These are phyloP conservation scores for Malassezia arunalokei DNA, from an alignment of 1,284 basidiomycete genomes.

Conservation along the genomic window DNA sequence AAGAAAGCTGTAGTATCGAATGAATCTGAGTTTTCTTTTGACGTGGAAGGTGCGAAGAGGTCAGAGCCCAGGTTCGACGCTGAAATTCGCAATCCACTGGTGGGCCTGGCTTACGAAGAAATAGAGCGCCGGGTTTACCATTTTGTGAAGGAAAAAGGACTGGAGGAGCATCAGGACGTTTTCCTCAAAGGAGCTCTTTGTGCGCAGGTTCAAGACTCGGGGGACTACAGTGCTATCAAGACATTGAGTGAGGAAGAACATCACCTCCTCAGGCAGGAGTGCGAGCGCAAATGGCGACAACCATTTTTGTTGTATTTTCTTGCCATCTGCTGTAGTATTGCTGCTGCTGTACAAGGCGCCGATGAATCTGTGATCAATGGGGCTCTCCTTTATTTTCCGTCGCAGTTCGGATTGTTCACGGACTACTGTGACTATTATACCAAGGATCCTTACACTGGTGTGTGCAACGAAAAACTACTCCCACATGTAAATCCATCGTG, in stretches of 20 bases:
- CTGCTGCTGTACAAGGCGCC: conserved; percentile 62
- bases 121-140: conserved; percentile 19
- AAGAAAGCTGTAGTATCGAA: not conserved
- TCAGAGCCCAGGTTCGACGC: not conserved
- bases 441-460: not conserved
- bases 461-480: not conserved
- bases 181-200: conserved; percentile 31
- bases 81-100: conserved; percentile 51
- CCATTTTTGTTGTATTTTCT: conserved; percentile 55
- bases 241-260: conserved; percentile 58
- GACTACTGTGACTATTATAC: conserved; percentile 20
- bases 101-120: conserved; percentile 52
- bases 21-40: not conserved
- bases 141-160: conserved; percentile 27
- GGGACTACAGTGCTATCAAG: conserved; percentile 51
- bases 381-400: conserved; percentile 49
- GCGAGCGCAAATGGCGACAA: conserved; percentile 52
- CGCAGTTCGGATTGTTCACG: conserved; percentile 54
- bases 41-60: not conserved
- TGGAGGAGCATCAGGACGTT: conserved; percentile 23
- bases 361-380: conserved; percentile 62
- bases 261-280: conserved; percentile 50
- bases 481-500: not conserved
- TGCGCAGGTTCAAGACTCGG: conserved; percentile 30
- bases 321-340: conserved; percentile 54